Evolutionary conservation across 1,284 basidiomycete genomes (phyloP).

Genomic region (Naganishia liquefaciens): DNA sequence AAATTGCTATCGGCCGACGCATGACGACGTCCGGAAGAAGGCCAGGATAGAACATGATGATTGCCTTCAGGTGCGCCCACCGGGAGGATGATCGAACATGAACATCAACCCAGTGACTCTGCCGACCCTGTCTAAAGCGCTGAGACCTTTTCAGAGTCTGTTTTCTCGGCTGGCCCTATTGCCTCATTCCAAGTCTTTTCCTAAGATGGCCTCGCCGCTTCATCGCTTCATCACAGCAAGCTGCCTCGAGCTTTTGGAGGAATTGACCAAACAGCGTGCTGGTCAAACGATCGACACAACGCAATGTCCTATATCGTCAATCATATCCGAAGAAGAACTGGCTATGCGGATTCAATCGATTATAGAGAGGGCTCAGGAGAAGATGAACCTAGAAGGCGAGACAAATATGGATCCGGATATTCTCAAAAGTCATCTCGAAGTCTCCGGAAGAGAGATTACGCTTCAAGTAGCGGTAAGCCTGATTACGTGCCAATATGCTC

Average conservation of each 20-base stretch:
- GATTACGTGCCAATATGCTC: neutral
- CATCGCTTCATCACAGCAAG: neutral
- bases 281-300: neutral
- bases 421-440: constrained; percentile 11
- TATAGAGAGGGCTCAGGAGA: neutral
- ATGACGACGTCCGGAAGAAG: no score
- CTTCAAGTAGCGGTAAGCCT: constrained; percentile 4
- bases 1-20: neutral
- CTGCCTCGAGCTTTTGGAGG: constrained; percentile 6
- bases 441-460: constrained; percentile 16
- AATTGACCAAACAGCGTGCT: constrained; percentile 1
- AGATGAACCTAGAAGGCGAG: neutral
- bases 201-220: neutral
- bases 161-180: neutral
- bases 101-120: neutral
- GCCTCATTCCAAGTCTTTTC: neutral
- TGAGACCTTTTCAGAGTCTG: neutral
- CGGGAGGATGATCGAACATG: constrained; percentile 18
- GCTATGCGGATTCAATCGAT: constrained; percentile 3
- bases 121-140: neutral
- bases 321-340: constrained; percentile 1
- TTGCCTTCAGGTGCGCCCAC: constrained; percentile 1
- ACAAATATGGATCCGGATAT: neutral
- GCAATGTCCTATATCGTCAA: constrained; percentile 10
- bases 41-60: neutral